Percentiles rank a stretch among this genome's conserved stretches.
phyloP scores from a whole-genome alignment of 2,329 filamentous ascomycete species.

The Coniella lustricola region DNA sequence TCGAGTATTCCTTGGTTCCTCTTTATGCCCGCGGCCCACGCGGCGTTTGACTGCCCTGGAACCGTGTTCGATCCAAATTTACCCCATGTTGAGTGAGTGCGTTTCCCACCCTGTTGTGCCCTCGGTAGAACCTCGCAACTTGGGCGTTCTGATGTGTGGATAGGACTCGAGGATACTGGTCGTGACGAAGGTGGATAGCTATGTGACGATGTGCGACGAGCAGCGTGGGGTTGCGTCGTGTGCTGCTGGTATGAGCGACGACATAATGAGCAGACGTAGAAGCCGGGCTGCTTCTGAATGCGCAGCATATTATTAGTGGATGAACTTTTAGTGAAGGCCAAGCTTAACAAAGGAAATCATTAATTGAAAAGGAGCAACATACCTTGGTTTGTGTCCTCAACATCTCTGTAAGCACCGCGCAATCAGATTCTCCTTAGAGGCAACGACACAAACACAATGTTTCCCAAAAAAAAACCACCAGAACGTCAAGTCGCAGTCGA shows the following conservation, averaged over 20 bases:
- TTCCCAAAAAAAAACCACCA: background rate
- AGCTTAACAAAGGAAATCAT: too few species aligned
- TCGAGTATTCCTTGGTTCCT: background rate
- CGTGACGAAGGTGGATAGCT: background rate
- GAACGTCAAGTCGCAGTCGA: background rate
- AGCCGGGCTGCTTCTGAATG: slow-evolving; percentile 29
- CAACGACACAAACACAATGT: background rate
- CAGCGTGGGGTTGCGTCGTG: slow-evolving; percentile 6
- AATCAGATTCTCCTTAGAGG: background rate
- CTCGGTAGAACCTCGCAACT: background rate
- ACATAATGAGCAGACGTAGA: slow-evolving; percentile 36
- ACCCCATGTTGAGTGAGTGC: slow-evolving; percentile 7
- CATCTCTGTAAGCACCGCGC: slow-evolving; percentile 1
- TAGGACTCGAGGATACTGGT: background rate
- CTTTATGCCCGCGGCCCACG: slow-evolving; percentile 7
- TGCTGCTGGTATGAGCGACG: slow-evolving; percentile 23
- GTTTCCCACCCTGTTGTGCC: background rate
- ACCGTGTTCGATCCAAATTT: slow-evolving; percentile 12
- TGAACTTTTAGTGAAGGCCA: too few species aligned
- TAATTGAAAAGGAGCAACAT: background rate
- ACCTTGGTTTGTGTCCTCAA: slow-evolving; percentile 15
- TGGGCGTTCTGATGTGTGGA: background rate
- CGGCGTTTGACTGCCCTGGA: slow-evolving; percentile 11
- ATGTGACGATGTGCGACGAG: background rate
- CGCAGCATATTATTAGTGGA: background rate